A percentile compares a stretch with the other conserved stretches of the same genome.
Conservation (phyloP, 1,284 basidiomycete genomes). For the Sporisorium exsertum region DNA sequence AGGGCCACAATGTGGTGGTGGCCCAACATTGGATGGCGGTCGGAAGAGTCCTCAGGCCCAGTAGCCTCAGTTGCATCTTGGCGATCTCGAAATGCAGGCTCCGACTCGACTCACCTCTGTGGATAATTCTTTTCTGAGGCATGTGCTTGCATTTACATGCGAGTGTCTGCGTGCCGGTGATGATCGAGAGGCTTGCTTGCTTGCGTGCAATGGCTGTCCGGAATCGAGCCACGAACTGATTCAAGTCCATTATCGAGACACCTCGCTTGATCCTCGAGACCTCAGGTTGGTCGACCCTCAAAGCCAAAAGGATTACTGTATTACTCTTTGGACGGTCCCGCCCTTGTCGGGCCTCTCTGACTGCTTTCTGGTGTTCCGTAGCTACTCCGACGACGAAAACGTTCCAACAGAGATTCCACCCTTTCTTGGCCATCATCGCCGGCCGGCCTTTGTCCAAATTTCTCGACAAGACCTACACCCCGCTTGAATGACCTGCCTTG, state of each 20-base stretch:
- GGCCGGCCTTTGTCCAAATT: neutral
- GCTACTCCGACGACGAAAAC: constrained; percentile 30
- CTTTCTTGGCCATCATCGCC: constrained; percentile 8
- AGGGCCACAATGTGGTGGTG: too few relatives aligned
- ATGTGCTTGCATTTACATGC: too few relatives aligned
- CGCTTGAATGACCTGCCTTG: neutral
- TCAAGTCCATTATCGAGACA: neutral
- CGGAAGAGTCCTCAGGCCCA: too few relatives aligned
- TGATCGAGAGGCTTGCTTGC: neutral
- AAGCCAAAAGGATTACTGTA: neutral
- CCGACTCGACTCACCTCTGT: too few relatives aligned
- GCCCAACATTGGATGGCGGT: neutral
- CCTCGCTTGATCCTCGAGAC: constrained; percentile 6
- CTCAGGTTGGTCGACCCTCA: constrained; percentile 1
- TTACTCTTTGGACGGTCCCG: neutral
- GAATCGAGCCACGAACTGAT: neutral
- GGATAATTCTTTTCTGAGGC: too few relatives aligned
- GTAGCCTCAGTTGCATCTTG: neutral
- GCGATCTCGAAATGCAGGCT: too few relatives aligned
- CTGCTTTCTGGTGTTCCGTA: constrained; percentile 4
- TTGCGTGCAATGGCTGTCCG: neutral
- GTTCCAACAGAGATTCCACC: constrained; percentile 1
- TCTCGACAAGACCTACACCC: too few relatives aligned
- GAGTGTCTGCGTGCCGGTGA: neutral
- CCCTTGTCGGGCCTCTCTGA: neutral